Conservation (phyloP, 768 basidiomycete species). For the Boletus subparvulus region DNA sequence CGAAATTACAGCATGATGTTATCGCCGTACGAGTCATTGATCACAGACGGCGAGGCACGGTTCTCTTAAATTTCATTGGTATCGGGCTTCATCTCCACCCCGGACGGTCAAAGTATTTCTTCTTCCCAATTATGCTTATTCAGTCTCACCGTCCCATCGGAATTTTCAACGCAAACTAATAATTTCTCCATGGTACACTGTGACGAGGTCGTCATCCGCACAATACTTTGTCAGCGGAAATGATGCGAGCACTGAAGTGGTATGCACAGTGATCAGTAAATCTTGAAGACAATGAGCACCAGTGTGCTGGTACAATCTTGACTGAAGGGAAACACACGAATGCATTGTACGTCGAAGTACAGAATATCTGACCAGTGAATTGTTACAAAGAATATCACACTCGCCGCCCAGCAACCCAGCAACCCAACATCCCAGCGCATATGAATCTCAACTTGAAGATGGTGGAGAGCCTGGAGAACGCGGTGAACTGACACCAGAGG, state of each 20-base stretch:
- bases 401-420: background rate
- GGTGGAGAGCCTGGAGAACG: background rate
- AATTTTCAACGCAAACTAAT: background rate
- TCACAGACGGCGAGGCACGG: no score
- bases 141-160: no score
- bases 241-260: background rate
- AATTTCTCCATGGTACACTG: background rate
- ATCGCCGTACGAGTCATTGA: no score
- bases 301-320: background rate
- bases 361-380: background rate
- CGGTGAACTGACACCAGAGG: background rate
- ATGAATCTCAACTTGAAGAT: background rate
- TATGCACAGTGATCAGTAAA: background rate
- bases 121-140: no score
- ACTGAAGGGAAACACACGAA: background rate
- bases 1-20: no score
- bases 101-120: no score
- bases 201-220: no score
- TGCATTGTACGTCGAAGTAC: background rate
- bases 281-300: background rate
- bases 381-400: background rate
- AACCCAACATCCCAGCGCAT: background rate
- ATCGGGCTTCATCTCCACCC: no score
- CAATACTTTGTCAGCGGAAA: no score
- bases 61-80: no score